Percentiles rank a stretch among this genome's conserved stretches.
Evolutionary conservation across 352 stramenopile species (phyloP).

Genomic region (Phytopythium sindhum): DNA sequence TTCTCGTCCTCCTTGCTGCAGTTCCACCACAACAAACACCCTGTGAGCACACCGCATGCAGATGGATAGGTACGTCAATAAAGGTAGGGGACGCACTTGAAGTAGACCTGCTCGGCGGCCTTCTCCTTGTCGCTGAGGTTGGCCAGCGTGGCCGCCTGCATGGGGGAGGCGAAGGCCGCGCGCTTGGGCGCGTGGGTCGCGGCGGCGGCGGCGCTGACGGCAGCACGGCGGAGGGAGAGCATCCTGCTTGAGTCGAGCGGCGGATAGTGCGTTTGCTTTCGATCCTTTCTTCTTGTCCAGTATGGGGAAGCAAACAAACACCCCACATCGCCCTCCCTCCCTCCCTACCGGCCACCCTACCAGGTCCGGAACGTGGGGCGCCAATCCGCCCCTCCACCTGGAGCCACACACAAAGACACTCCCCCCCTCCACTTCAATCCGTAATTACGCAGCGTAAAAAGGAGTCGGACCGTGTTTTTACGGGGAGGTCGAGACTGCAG

Average conservation of each 20-base stretch:
- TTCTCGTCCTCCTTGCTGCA: slow-evolving; percentile 86
- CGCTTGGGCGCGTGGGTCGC: slow-evolving; percentile 40
- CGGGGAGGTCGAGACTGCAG: background rate
- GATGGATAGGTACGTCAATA: no score
- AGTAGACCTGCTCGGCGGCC: slow-evolving; percentile 70
- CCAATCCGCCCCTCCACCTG: background rate
- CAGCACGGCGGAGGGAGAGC: slow-evolving; percentile 64
- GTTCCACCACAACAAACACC: background rate
- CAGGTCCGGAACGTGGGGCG: background rate
- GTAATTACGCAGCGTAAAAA: slow-evolving; percentile 25
- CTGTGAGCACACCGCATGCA: background rate
- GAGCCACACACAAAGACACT: slow-evolving; percentile 11
- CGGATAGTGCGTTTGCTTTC: no score
- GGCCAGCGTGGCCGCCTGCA: slow-evolving; percentile 40
- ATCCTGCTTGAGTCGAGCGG: slow-evolving; percentile 21
- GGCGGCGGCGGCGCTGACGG: slow-evolving; percentile 27
- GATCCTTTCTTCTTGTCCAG: slow-evolving; percentile 3
- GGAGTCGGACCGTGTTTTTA: background rate
- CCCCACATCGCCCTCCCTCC: background rate
- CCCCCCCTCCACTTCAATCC: slow-evolving; percentile 15
- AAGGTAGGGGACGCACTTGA: slow-evolving; percentile 66
- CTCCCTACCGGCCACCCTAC: background rate
- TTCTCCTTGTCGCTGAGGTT: slow-evolving; percentile 75
- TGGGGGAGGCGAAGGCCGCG: slow-evolving; percentile 36
- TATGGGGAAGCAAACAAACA: background rate